Percentiles rank a stretch among this genome's conserved stretches.
These are phyloP conservation scores for Gonium pectorale DNA, from an alignment of 139 green algal genomes.

Conservation along the genomic window DNA sequence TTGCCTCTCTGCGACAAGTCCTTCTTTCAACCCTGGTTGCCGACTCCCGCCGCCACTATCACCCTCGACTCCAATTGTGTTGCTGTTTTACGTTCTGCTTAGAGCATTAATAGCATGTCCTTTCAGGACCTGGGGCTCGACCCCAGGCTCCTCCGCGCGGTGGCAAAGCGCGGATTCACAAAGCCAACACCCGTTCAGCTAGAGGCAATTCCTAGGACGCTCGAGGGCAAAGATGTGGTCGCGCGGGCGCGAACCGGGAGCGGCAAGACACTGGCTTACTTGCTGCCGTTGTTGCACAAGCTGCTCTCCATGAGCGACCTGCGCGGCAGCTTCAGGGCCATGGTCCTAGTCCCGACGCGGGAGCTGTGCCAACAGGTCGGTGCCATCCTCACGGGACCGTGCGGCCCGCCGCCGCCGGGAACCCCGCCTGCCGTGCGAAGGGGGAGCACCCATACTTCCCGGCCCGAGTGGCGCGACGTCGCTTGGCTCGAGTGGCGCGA, in stretches of 20 bases:
- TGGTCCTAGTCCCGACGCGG: slow-evolving; percentile 92
- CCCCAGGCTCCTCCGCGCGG: slow-evolving; percentile 75
- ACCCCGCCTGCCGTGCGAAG: no score
- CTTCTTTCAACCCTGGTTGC: no score
- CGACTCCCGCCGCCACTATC: no score
- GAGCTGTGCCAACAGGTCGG: slow-evolving; percentile 94
- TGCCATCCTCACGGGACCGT: no score
- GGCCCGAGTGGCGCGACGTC: no score
- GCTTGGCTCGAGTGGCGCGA: no score
- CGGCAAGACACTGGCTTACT: slow-evolving; percentile 93
- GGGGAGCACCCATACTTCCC: no score
- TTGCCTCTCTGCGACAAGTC: no score
- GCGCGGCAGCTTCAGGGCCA: slow-evolving; percentile 75
- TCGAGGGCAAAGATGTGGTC: slow-evolving; percentile 89
- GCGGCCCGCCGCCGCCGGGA: no score
- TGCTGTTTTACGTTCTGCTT: no score
- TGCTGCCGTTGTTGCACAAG: slow-evolving; percentile 84
- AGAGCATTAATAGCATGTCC: slow-evolving; percentile 8
- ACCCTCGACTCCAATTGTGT: no score
- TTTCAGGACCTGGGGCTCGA: slow-evolving; percentile 83
- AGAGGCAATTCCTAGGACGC: slow-evolving; percentile 72
- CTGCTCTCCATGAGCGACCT: slow-evolving; percentile 57
- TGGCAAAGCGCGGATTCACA: slow-evolving; percentile 76
- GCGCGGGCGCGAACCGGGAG: slow-evolving; percentile 85
- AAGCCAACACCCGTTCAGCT: slow-evolving; percentile 80